Percentiles rank a stretch among this genome's conserved stretches.
phyloP scores from a whole-genome alignment of 106 monocot genomes.

The Apostasia shenzhenica region DNA sequence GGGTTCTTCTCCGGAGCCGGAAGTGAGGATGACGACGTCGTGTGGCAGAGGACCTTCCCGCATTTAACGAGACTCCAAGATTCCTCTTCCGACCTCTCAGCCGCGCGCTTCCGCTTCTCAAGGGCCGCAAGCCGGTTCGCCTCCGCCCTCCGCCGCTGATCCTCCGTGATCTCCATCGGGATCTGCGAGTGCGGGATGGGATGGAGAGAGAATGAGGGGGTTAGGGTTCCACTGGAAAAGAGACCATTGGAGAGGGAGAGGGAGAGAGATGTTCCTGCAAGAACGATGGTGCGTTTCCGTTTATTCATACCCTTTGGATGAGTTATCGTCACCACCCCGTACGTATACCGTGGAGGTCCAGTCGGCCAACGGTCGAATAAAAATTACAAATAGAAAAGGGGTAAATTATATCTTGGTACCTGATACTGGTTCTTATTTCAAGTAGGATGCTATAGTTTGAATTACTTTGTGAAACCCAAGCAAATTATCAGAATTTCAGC shows the following conservation, averaged over 20 bases:
- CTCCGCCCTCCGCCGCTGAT: conserved; percentile 77
- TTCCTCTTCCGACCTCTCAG: conserved; percentile 10
- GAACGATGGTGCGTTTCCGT: background rate
- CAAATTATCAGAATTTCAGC: too few relatives aligned
- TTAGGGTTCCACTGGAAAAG: too few relatives aligned
- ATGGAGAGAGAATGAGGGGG: background rate
- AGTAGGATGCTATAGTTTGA: too few relatives aligned
- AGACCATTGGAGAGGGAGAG: background rate
- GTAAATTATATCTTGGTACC: too few relatives aligned
- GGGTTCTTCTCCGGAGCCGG: background rate
- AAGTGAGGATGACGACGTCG: background rate
- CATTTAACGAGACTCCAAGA: conserved; percentile 65
- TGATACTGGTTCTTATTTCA: too few relatives aligned
- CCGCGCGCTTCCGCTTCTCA: conserved; percentile 68
- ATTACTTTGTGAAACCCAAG: too few relatives aligned
- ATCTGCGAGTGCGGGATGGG: background rate
- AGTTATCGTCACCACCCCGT: too few relatives aligned
- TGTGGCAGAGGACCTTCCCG: conserved; percentile 30
- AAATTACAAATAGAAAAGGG: too few relatives aligned
- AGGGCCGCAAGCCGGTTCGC: conserved; percentile 92
- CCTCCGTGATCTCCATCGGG: conserved; percentile 84
- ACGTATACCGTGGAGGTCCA: too few relatives aligned
- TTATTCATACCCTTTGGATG: too few relatives aligned
- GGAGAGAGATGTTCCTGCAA: background rate
- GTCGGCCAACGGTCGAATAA: too few relatives aligned